A percentile compares a stretch with the other conserved stretches of the same genome.
These are phyloP conservation scores for Agroathelia rolfsii DNA, from an alignment of 1,284 basidiomycete genomes.

Conservation along the genomic window DNA sequence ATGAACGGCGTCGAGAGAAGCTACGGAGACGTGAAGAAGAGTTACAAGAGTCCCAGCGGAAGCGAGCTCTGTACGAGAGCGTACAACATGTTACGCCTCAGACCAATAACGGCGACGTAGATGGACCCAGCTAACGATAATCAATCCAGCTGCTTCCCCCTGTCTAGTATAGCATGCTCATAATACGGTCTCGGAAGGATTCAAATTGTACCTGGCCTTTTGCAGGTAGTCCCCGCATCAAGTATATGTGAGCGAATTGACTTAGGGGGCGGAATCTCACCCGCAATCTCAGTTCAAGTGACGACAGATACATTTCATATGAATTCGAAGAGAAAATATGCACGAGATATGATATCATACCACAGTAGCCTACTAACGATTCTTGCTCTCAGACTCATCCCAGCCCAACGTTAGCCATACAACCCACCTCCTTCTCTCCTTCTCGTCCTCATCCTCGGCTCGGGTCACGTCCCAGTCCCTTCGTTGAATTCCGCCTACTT, in stretches of 20 bases:
- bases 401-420: constrained; percentile 57
- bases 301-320: too few species aligned
- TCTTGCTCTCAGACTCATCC: constrained; percentile 15
- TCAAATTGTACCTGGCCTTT: too few species aligned
- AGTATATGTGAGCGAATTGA: too few species aligned
- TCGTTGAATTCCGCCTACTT: constrained; percentile 26
- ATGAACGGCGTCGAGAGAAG: constrained; percentile 70
- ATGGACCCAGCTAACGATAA: too few species aligned
- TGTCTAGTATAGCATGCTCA: too few species aligned
- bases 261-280: too few species aligned
- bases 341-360: too few species aligned
- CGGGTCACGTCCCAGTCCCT: constrained; percentile 45
- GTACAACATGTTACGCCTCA: constrained; percentile 59
- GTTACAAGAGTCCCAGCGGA: constrained; percentile 53
- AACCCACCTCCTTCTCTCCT: constrained; percentile 57
- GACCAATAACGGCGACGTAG: not conserved
- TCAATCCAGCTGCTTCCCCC: too few species aligned
- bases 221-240: too few species aligned
- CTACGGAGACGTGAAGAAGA: constrained; percentile 57
- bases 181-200: too few species aligned
- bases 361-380: too few species aligned
- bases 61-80: constrained; percentile 57
- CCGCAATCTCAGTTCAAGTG: too few species aligned
- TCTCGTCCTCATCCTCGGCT: constrained; percentile 46
- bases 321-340: constrained; percentile 2